phyloP scores from a whole-genome alignment of 805 yeast genomes.

The Myxozyma sirexii region DNA sequence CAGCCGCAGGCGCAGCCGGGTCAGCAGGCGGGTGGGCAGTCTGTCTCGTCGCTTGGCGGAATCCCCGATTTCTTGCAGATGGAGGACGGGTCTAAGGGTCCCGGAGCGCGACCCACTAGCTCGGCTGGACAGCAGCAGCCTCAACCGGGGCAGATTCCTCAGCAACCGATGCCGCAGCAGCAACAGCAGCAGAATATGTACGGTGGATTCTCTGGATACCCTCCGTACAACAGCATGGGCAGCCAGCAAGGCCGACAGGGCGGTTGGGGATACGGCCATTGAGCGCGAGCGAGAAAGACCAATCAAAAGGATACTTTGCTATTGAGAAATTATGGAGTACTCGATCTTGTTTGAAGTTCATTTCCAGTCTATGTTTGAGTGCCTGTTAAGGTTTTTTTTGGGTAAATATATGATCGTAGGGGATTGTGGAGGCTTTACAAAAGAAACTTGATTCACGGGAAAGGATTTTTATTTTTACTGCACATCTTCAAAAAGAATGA shows the following conservation, averaged over 20 bases:
- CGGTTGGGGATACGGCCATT: constrained; percentile 32
- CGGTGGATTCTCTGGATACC: constrained; percentile 31
- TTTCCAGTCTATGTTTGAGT: too few relatives aligned
- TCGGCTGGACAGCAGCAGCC: constrained; percentile 24
- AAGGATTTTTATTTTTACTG: too few relatives aligned
- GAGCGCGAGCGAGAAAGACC: not conserved
- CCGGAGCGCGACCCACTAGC: constrained; percentile 21
- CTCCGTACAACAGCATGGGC: constrained; percentile 28
- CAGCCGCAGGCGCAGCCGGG: constrained; percentile 19
- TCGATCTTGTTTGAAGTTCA: not conserved
- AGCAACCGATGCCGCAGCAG: constrained; percentile 23
- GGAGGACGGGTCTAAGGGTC: constrained; percentile 28
- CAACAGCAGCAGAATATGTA: constrained; percentile 33
- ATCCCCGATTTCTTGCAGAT: constrained; percentile 36
- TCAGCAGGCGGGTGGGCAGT: constrained; percentile 12
- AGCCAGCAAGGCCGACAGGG: constrained; percentile 33
- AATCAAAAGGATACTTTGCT: not conserved
- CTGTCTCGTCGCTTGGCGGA: constrained; percentile 31
- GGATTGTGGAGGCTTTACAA: too few relatives aligned
- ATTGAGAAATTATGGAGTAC: not conserved
- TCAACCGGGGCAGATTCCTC: constrained; percentile 21
- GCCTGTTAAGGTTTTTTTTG: too few relatives aligned
- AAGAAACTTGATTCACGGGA: too few relatives aligned
- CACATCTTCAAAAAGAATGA: not conserved
- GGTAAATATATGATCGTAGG: too few relatives aligned